Evolutionary conservation across 2,329 filamentous ascomycete genomes (phyloP), one percentile per base, ranked within the genome.

Genomic region (Torrubiellomyces zombiae): DNA sequence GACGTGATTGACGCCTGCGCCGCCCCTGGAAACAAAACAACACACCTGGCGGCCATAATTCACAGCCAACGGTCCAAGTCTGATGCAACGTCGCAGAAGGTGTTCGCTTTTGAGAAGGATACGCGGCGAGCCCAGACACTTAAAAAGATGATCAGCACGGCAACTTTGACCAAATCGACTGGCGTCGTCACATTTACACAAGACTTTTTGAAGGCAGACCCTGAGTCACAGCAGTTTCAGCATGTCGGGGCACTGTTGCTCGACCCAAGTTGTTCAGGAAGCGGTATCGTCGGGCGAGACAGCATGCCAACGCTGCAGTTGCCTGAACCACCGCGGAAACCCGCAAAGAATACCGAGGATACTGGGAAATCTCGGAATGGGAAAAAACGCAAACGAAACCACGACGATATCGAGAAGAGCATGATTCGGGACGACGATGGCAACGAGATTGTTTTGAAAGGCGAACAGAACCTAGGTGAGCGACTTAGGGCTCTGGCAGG

Each of bases 11-110:
- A 98, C 48, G 80, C 80, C 0, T 95, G 86, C 45, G 81, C 89
- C 0, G 89, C 89, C 1, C 89, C 89, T 2, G 89, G 89, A 5
- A 98, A 98, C 50, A 98, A 98, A 53, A 95, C 89, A 2, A 95
- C 86, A 6, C 89, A 95, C 47, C 54, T 92, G 23, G 83, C 85
- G 1, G 77, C 82, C 2, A 68, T 94, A 4, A 42, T 89, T 24
- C 56, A 47, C 26, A 53, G 49, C 24, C 53, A 52, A 26, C 44
- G 44, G 3, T 47, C 49, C 1, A 54, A 51, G 20, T 47, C 44
- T 31, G 45, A 42, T 12, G 47, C 38, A 16, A 35, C 30, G 11
- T 32, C 37, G 16, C 48, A 52, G 23, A 45, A 36, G 2, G 74
- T 98, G 14, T 72, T 73, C 36, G 82, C 82, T 0, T 89, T 82